These are phyloP conservation scores for Xylaria sp. DNA, from an alignment of 2,329 filamentous ascomycete species.

Conservation along the genomic window DNA sequence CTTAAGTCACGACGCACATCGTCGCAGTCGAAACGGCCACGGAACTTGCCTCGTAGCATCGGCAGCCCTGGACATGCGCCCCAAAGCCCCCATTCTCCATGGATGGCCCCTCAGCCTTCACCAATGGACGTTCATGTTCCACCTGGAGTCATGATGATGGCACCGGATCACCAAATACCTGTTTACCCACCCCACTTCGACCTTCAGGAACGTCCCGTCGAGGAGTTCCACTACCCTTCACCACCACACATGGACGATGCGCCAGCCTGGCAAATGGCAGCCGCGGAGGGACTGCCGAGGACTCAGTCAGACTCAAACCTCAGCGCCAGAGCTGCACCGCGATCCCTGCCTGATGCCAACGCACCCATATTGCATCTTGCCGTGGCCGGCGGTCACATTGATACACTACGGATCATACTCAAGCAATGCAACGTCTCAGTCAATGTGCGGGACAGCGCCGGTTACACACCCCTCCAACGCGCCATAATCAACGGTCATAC, in stretches of 20 bases:
- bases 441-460: constrained; percentile 41
- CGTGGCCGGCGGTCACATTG: constrained; percentile 43
- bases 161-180: constrained; percentile 36
- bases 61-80: constrained; percentile 36
- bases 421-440: constrained; percentile 43
- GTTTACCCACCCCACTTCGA: constrained; percentile 40
- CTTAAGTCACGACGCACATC: constrained; percentile 37
- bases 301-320: constrained; percentile 33
- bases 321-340: constrained; percentile 35
- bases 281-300: constrained; percentile 27
- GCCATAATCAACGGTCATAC: constrained; percentile 45
- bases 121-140: constrained; percentile 36
- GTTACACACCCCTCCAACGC: constrained; percentile 44
- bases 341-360: constrained; percentile 40
- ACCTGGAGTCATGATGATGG: constrained; percentile 39
- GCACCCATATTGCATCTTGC: constrained; percentile 44
- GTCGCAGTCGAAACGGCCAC: constrained; percentile 36
- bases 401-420: constrained; percentile 43
- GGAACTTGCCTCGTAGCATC: constrained; percentile 37
- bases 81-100: constrained; percentile 39
- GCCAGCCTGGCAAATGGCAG: constrained; percentile 36
- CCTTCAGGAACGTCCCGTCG: constrained; percentile 35
- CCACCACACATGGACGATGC: constrained; percentile 39
- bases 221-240: constrained; percentile 43
- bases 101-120: constrained; percentile 36